Base-by-base conservation (phyloP, 352 stramenopile genomes). In the Pythium phragmitis region DNA sequence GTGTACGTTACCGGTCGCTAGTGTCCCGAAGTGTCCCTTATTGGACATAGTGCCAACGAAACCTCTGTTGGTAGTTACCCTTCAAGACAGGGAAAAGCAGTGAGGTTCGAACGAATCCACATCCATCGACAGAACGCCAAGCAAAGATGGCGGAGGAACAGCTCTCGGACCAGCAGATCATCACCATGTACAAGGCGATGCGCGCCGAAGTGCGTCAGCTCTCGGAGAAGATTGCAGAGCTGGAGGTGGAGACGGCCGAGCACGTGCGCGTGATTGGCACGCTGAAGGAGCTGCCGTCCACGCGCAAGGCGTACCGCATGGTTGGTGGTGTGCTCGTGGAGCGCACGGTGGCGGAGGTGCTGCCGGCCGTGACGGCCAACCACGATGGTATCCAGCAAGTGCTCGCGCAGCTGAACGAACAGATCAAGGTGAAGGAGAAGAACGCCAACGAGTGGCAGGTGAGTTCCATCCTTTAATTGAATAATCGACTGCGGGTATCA, bases 251-350 rank as follows among this genome's bases (percentile, higher is more conserved):
- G 75, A 84, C 73, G 13, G 78, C 77, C 23, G 88, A 96, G 75
- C 85, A 94, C 68, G 81, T 95, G 49, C 85, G 87, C 67, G 87
- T 94, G 47, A 78, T 94, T 46, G 79, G 86, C 56, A 94, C 88
- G 65, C 81, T 96, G 21, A 77, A 84, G 54, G 76, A 76, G 4
- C 70, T 96, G 62, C 82, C 84, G 19, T 74, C 69, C 0, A 71
- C 79, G 60, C 82, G 95, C 65, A 92, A 96, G 68, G 96, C 96
- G 7, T 99, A 97, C 69, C 91, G 96, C 63, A 92, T 99, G 77
- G 92, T 99, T 13, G 96, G 96, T 53, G 96, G 96, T 37, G 96
- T 99, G 36, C 76, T 99, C 41, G 96, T 99, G 50, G 96, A 99
- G 79, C 94, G 96, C 48, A 98, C 95, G 36, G 96, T 99, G 23